Evolutionary conservation across 1,139 yeast genomes (phyloP), one percentile per base, ranked within the genome.

Genomic region (Pichia norvegensis): DNA sequence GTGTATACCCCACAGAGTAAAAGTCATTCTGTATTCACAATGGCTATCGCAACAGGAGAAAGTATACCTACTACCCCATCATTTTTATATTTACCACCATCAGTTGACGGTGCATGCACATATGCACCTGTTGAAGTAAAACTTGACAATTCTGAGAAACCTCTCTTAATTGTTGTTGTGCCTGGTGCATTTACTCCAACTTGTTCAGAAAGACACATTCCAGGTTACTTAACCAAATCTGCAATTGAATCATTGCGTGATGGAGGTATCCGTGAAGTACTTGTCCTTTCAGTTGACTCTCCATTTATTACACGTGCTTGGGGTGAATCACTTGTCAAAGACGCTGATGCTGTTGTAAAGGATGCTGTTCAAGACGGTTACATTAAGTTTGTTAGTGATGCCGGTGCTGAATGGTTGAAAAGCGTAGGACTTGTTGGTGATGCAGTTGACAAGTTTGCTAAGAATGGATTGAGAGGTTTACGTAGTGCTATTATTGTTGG

Each of bases 141-240:
- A 16, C 16, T 43, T 21, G 19, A 10, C 10, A 29, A 41, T 7
- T 4, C 39, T 9, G 39, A 21, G 25, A 31, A 36, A n/a, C 52
- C 52, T 11, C 22, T 40, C 4, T 16, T 85, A 38, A 71, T 86
- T 57, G 86, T 90, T 37, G 76, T 86, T 47, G 95, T 85, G 25
- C 95, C 95, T 51, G 95, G 95, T 53, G 95, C 96, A 22, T 87
- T 86, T 73, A 85, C 95, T 35, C 95, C 95, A 54, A 80, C 95
- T 7, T 87, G 95, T 68, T 79, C 92, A 33, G 85, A 79, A 53
- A 70, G 74, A 55, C 95, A 88, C 66, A 78, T 87, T 54, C 96
- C 96, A 25, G 85, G 80, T 17, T 85, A 72, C 66, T 67, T 87
- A 51, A 64, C 69, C 45, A 68, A 76, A 46, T 59, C 74, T 45